A percentile compares a stretch with the other conserved stretches of the same genome.
Evolutionary conservation across 495 filamentous ascomycete species (phyloP).

Genomic region (Neurospora sp.): DNA sequence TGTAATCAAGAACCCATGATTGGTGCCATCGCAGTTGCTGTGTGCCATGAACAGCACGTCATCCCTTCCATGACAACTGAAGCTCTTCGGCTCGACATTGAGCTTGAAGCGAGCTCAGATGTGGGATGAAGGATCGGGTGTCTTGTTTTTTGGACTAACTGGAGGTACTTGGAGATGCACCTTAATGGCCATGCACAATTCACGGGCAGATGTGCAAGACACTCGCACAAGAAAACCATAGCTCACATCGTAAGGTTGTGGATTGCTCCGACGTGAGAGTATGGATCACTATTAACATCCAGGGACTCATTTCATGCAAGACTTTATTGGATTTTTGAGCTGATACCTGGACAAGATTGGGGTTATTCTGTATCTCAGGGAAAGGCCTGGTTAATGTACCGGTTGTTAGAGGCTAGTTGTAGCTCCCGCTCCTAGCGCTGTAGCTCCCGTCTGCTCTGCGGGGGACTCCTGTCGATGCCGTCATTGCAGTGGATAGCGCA

Average conservation of each 20-base stretch:
- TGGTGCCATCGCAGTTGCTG: background rate
- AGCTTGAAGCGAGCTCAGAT: background rate
- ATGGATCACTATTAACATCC: too few relatives aligned
- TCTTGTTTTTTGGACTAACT: background rate
- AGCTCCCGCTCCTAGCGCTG: background rate
- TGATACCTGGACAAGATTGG: too few relatives aligned
- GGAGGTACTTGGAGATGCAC: background rate
- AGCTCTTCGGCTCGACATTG: background rate
- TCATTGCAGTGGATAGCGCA: background rate
- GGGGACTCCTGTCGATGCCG: background rate
- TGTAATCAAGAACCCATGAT: background rate
- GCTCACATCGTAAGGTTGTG: too few relatives aligned
- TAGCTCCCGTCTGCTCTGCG: background rate
- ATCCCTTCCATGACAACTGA: background rate
- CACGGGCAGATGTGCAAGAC: background rate
- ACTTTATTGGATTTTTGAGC: too few relatives aligned
- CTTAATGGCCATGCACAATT: background rate
- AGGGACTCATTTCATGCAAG: too few relatives aligned
- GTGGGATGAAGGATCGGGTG: background rate
- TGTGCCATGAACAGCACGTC: background rate
- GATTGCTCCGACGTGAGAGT: too few relatives aligned
- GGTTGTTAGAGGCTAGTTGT: background rate
- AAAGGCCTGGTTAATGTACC: background rate
- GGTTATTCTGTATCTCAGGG: background rate
- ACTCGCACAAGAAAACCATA: too few relatives aligned